These are phyloP conservation scores for Metschnikowia lachancei DNA, from an alignment of 805 yeast species.

Conservation along the genomic window DNA sequence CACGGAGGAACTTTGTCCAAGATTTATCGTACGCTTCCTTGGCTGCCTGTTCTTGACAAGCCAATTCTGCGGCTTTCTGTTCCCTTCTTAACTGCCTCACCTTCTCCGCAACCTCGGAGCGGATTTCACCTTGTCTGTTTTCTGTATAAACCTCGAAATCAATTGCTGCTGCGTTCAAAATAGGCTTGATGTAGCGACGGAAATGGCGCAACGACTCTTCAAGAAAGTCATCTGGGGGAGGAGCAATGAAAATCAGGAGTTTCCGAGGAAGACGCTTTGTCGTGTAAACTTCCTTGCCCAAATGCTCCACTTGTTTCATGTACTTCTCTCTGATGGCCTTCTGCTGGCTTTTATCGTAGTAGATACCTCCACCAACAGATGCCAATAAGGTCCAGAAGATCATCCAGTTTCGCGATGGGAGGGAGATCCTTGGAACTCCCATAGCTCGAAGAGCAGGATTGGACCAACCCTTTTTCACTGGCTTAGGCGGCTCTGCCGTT, in stretches of 20 bases:
- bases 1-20: slow-evolving; percentile 29
- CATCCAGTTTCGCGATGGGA: slow-evolving; percentile 92
- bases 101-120: slow-evolving; percentile 76
- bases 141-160: slow-evolving; percentile 80
- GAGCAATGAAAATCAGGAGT: slow-evolving; percentile 80
- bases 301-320: slow-evolving; percentile 55
- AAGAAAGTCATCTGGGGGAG: slow-evolving; percentile 93
- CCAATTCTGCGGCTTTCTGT: slow-evolving; percentile 14
- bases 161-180: slow-evolving; percentile 76
- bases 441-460: slow-evolving; percentile 82
- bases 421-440: slow-evolving; percentile 74
- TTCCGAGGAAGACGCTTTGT: slow-evolving; percentile 64
- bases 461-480: slow-evolving; percentile 44
- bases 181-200: slow-evolving; percentile 79
- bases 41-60: slow-evolving; percentile 4
- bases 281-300: slow-evolving; percentile 46
- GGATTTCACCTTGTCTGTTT: slow-evolving; percentile 83
- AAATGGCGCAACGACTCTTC: slow-evolving; percentile 72
- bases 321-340: slow-evolving; percentile 60
- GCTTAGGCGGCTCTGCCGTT: slow-evolving; percentile 3
- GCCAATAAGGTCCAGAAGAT: slow-evolving; percentile 78
- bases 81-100: slow-evolving; percentile 66
- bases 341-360: slow-evolving; percentile 77
- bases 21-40: slow-evolving; percentile 21
- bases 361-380: slow-evolving; percentile 66